Evolutionary conservation across 345 rosid species (phyloP), one percentile per base, ranked within the genome.

Genomic region (Iberis pinnata): DNA sequence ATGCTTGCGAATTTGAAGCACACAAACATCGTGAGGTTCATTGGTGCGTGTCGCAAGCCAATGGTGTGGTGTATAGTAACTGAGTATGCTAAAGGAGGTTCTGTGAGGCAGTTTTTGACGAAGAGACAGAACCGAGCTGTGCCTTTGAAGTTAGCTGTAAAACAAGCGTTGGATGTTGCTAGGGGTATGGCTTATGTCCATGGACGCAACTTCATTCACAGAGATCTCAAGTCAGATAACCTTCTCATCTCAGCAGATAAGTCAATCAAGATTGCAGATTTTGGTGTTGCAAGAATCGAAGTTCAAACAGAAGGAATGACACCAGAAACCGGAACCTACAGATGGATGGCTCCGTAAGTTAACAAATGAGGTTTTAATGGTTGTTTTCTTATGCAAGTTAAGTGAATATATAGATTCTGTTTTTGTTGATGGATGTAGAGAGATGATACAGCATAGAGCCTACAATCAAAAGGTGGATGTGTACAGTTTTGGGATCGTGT

Each of bases 381-480:
- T 5, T 9, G 2, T 26, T 11, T 40, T 55, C 13, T 15, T 48
- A n/a, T 53, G 55, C 36, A 46, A n/a, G 40, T 45, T 46, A 32
- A 19, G n/a, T 14, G n/a, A n/a, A 1, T 12, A n/a, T 24, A 5
- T 46, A 55, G 18, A 19, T 7, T 36, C 3, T 41, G 33, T 18
- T 57, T 50, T 0, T 52, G 27, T 58, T 44, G 38, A 37, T 49
- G 55, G 42, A 12, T 69, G 54, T 78, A 78, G 79, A 45, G 78
- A 78, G 69, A 75, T 78, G 79, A 78, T 75, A 37, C 80, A 75
- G 61, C 82, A 72, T 35, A 57, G 77, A 69, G 60, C 77, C 24
- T 78, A 75, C 75, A 72, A 73, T 3, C 80, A 75, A 14, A 78
- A 75, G 17, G 83, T 75, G 18, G 83, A 78, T 51, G 80, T 78